These are phyloP conservation scores for Albugo candida DNA, from an alignment of 352 stramenopile genomes.

Conservation along the genomic window DNA sequence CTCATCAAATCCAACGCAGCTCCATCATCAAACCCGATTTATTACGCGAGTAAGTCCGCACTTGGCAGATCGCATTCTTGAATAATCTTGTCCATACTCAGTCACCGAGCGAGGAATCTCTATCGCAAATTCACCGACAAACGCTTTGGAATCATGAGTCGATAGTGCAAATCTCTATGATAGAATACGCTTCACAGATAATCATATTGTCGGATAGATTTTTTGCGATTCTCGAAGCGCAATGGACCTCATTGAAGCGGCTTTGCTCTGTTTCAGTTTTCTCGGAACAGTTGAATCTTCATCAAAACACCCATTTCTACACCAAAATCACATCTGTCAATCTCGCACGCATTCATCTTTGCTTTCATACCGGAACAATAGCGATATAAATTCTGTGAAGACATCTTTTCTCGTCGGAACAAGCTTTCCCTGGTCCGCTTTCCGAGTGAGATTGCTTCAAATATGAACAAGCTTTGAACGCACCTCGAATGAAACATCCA, in stretches of 20 bases:
- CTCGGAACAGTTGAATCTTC: conserved; percentile 6
- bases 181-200: too few relatives aligned
- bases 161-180: too few relatives aligned
- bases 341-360: not conserved
- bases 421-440: not conserved
- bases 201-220: too few relatives aligned
- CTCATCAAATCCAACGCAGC: too few relatives aligned
- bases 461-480: not conserved
- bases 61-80: too few relatives aligned
- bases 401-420: too few relatives aligned
- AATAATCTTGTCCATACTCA: too few relatives aligned
- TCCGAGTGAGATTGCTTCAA: not conserved
- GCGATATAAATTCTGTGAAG: not conserved
- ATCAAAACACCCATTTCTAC: conserved; percentile 32
- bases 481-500: conserved; percentile 41
- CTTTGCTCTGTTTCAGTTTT: not conserved
- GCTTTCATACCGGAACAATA: not conserved
- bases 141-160: too few relatives aligned
- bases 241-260: not conserved
- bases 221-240: not conserved
- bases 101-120: too few relatives aligned
- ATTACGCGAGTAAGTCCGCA: too few relatives aligned
- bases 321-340: not conserved
- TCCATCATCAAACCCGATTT: too few relatives aligned
- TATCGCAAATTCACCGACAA: too few relatives aligned